These are phyloP conservation scores for Microcera coccophila DNA, from an alignment of 2,329 filamentous ascomycete species.

Conservation along the genomic window DNA sequence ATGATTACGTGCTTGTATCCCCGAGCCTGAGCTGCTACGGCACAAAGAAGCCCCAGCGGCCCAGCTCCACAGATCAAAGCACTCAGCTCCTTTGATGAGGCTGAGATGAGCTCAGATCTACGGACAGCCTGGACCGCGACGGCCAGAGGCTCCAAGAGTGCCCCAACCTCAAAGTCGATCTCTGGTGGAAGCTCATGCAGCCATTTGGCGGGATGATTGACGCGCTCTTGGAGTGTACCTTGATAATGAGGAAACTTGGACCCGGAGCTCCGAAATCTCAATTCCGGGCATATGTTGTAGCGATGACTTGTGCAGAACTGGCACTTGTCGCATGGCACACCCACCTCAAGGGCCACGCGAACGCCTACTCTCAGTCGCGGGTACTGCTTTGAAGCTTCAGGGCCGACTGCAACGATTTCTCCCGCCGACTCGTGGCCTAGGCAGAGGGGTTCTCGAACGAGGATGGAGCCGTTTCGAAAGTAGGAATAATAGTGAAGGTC, in stretches of 20 bases:
- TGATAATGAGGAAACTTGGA: slow-evolving; percentile 54
- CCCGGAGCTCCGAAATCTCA: slow-evolving; percentile 56
- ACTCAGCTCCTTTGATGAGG: not conserved
- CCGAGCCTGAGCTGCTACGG: not conserved
- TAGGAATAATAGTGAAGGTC: slow-evolving; percentile 57
- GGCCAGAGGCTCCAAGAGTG: slow-evolving; percentile 6
- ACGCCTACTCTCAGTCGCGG: slow-evolving; percentile 45
- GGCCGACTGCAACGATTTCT: slow-evolving; percentile 50
- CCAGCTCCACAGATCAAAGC: not conserved
- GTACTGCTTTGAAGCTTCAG: slow-evolving; percentile 45
- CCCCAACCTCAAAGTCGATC: slow-evolving; percentile 3
- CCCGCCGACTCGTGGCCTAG: slow-evolving; percentile 60
- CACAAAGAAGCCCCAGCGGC: not conserved
- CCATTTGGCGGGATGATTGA: slow-evolving; percentile 57
- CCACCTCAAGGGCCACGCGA: slow-evolving; percentile 60
- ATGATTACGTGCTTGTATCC: not conserved
- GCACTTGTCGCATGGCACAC: slow-evolving; percentile 57
- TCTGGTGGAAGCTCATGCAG: slow-evolving; percentile 37
- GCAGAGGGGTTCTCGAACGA: slow-evolving; percentile 37
- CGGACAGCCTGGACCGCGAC: not conserved
- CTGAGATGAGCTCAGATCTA: not conserved
- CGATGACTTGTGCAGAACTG: slow-evolving; percentile 54
- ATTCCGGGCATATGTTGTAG: slow-evolving; percentile 58
- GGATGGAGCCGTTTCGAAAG: slow-evolving; percentile 54
- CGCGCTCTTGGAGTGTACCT: slow-evolving; percentile 56